Evolutionary conservation across 202 grass and related monocot genomes (phyloP).

Genomic region (Bolboschoenoplectus hybrid): DNA sequence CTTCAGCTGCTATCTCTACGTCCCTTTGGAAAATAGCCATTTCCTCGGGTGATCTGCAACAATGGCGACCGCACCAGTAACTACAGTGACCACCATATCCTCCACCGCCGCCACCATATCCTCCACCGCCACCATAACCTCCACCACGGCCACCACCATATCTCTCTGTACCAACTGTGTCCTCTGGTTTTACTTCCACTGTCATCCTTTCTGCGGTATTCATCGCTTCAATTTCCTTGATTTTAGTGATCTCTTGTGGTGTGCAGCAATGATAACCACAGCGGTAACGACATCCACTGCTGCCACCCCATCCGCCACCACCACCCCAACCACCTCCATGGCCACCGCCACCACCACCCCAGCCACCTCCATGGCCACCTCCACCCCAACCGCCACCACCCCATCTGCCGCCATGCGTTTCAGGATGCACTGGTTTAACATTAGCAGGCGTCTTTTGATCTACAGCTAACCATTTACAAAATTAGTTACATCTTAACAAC

Average conservation of each 20-base stretch:
- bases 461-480: background rate
- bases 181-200: background rate
- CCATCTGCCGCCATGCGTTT: background rate
- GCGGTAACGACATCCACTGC: background rate
- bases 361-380: background rate
- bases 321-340: background rate
- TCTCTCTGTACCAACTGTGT: background rate
- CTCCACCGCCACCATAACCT: background rate
- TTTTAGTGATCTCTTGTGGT: conserved; percentile 9
- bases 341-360: background rate
- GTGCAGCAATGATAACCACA: background rate
- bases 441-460: conserved; percentile 26
- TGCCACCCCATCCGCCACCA: background rate
- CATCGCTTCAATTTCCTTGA: background rate
- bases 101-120: background rate
- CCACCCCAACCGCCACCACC: background rate
- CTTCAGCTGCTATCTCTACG: background rate
- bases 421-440: conserved; percentile 5
- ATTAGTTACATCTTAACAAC: background rate
- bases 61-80: background rate
- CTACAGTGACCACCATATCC: background rate
- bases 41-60: conserved; percentile 5
- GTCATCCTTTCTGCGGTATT: conserved; percentile 13
- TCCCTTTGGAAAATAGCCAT: conserved; percentile 14
- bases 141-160: background rate